Base-by-base conservation (phyloP, 225 moss, liverwort and hornwort genomes). In the Sphagnum tenellum region DNA sequence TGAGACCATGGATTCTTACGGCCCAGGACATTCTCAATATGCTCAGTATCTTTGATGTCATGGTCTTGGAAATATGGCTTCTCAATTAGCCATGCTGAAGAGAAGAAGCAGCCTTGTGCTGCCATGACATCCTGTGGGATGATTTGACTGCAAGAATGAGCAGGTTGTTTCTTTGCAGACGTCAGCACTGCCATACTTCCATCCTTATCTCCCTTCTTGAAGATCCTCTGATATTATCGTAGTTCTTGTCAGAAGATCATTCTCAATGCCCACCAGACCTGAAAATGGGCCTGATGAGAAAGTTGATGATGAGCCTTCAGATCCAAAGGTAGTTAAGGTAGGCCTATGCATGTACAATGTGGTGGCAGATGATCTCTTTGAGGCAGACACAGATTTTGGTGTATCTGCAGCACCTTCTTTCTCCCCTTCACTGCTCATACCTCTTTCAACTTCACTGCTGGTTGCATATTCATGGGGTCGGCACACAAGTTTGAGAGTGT, bases 261-360 rank as follows among this genome's bases (percentile, higher is more conserved):
- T 84, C 76, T 94, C 94, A 63, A 86, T 75, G 50, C 85, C 91
- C 58, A 82, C 74, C 46, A 94, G 64, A 71, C 94, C 94, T 63
- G 94, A 94, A 68, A 87, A 83, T 45, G 94, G 94, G 68, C 94
- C 94, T 46, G 94, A 94, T 61, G 94, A 94, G 70, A 94, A 94
- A 74, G 91, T 94, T 63, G 94, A 91, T 52, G 94, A 91, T 44
- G 94, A 89, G 14, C 83, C 94, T 73, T 94, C 94, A 11, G 94
- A 94, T 78, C 89, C 94, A 67, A 91, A 94, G 44, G 91, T 89
- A 49, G 89, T 91, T 52, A 89, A 84, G 13, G 92, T 89, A 29
- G 89, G 87, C 64, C 89, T 81, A 14, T 81, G 89, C 57, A 85
- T 85, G 62, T 91, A 87, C 89, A 82, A 83, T n/a, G 81, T 76